Evolutionary conservation across 441 rosid genomes (phyloP), one percentile per base, ranked within the genome.

Genomic region (Bruguiera hainesii): DNA sequence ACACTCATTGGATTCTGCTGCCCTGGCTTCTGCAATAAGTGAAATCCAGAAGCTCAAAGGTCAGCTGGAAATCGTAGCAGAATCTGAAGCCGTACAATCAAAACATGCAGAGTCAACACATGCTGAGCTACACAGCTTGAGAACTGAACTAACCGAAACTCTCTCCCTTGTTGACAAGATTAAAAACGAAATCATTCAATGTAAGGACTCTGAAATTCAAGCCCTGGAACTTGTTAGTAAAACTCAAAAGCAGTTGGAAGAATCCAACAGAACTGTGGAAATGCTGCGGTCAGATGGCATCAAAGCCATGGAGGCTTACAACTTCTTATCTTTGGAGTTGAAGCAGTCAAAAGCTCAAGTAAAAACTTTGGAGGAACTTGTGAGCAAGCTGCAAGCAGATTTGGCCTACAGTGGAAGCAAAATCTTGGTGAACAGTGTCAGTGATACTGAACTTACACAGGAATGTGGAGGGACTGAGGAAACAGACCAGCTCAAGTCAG

Each of bases 11-110:
- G 96, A 96, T 73, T 81, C 92, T 2, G 76, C 93, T 61, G 88
- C 93, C 68, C 70, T 90, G 68, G 81, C 82, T 59, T 85, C 97
- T 33, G 81, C 96, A 53, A 75, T 85, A 80, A 84, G 77, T 74
- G 99, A 95, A 75, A 86, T 95, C 30, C 89, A 89, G 75, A 87
- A 81, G 83, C 88, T 94, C 51, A 88, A 85, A 80, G 64, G 63
- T 75, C 89, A 87, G 75, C 82, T 87, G 61, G 89, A 85, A 70
- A 85, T 72, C 80, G 82, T 79, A 52, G 82, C 86, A 58, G 84
- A 79, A 69, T 80, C 89, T 37, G 93, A 83, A 68, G 83, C 85
- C 78, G 75, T 73, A 33, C 90, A 81, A 68, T 78, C 78, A 66
- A 83, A 80, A 69, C 78, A 78, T 19, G 84, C 88, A 28, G 93